Percentiles rank a stretch among this genome's conserved stretches.
These are phyloP conservation scores for Nicotiana sylvestris DNA, from an alignment of 257 asterid species.

Conservation along the genomic window DNA sequence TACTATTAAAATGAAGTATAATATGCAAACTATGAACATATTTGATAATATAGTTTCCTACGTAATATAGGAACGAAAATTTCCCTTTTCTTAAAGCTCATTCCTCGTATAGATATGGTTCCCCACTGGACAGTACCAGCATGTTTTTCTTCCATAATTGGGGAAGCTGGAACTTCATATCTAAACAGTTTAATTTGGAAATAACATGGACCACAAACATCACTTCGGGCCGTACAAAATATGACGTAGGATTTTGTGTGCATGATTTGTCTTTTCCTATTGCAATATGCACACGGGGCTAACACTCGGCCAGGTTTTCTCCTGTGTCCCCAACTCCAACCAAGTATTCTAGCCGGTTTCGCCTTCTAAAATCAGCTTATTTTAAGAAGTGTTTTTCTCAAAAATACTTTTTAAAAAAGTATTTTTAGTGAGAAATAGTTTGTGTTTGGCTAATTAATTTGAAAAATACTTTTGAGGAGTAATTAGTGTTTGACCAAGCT, in stretches of 20 bases:
- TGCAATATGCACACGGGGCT: neutral
- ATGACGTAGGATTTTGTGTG: neutral
- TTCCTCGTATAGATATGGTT: neutral
- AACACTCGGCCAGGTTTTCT: neutral
- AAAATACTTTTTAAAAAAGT: no score
- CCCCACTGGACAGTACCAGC: neutral
- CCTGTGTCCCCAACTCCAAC: neutral
- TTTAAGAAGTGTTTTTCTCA: no score
- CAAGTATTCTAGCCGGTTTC: neutral
- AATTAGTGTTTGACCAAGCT: no score
- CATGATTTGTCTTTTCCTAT: neutral
- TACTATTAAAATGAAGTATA: no score
- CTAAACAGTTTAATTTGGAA: neutral
- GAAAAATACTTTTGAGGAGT: no score
- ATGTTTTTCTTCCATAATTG: neutral
- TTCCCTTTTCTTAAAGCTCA: neutral
- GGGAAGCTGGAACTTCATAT: neutral
- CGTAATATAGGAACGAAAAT: no score
- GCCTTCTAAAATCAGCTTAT: no score
- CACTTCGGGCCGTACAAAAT: neutral
- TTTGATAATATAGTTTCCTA: no score
- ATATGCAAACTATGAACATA: no score
- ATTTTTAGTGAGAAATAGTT: no score
- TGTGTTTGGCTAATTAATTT: no score
- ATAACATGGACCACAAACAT: neutral